A percentile compares a stretch with the other conserved stretches of the same genome.
phyloP scores from a whole-genome alignment of 495 filamentous ascomycete genomes.

The Aspergillus indologenus region DNA sequence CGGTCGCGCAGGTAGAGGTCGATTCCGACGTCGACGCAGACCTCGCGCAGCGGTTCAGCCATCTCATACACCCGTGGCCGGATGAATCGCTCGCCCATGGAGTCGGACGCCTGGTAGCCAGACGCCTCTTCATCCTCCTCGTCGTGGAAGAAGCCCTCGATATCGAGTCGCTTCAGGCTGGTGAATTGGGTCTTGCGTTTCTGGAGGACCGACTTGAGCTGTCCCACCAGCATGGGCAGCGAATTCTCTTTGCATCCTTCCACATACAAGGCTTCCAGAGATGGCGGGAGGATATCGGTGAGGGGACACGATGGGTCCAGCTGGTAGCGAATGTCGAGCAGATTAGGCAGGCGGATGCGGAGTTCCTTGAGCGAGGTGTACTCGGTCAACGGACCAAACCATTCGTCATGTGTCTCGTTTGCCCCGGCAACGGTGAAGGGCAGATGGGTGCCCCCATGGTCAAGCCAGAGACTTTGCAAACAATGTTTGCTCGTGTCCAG shows the following conservation, averaged over 20 bases:
- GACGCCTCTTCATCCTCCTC: constrained; percentile 23
- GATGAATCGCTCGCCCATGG: constrained; percentile 15
- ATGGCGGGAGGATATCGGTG: constrained; percentile 26
- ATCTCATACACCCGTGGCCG: constrained; percentile 28
- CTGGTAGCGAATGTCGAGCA: constrained; percentile 32
- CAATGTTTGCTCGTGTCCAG: constrained; percentile 26
- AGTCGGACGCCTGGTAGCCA: constrained; percentile 5
- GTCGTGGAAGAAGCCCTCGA: constrained; percentile 36
- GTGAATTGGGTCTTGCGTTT: constrained; percentile 20
- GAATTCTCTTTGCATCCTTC: constrained; percentile 33
- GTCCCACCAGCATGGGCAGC: constrained; percentile 27
- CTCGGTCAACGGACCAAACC: constrained; percentile 31
- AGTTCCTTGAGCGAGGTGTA: constrained; percentile 33
- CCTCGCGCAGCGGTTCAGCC: constrained; percentile 22
- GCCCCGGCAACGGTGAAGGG: constrained; percentile 31
- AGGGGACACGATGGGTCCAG: constrained; percentile 24
- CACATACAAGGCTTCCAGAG: constrained; percentile 30
- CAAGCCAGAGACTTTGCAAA: constrained; percentile 34
- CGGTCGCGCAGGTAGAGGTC: constrained; percentile 32
- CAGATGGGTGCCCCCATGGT: constrained; percentile 30
- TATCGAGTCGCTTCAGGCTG: constrained; percentile 20
- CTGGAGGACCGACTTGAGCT: constrained; percentile 27
- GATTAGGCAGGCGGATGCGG: constrained; percentile 35
- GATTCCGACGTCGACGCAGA: constrained; percentile 26
- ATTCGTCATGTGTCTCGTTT: constrained; percentile 36